These are phyloP conservation scores for Malbranchea zuffiana DNA, from an alignment of 2,329 filamentous ascomycete species.

Conservation along the genomic window DNA sequence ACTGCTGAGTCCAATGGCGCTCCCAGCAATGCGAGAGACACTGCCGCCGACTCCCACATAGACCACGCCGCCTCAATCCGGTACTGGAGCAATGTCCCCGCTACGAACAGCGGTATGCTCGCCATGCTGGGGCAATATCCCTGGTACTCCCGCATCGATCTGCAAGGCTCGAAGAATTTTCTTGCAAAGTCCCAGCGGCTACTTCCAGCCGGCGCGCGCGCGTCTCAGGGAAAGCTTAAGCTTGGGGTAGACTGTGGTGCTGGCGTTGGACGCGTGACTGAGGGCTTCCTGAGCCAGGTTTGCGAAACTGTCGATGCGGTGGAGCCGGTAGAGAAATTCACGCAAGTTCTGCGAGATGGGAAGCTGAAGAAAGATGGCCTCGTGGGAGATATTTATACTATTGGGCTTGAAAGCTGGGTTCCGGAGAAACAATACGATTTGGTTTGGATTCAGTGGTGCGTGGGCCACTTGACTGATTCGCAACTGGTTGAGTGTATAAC, in stretches of 20 bases:
- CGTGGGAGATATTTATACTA: slow-evolving; percentile 55
- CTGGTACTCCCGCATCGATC: slow-evolving; percentile 57
- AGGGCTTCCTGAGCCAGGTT: slow-evolving; percentile 60
- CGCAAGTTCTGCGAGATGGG: slow-evolving; percentile 43
- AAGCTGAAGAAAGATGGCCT: slow-evolving; percentile 34
- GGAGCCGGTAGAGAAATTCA: slow-evolving; percentile 77
- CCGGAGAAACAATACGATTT: slow-evolving; percentile 54
- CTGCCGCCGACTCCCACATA: slow-evolving; percentile 28
- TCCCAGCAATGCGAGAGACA: too few relatives aligned
- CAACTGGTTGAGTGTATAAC: slow-evolving; percentile 59
- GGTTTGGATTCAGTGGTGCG: slow-evolving; percentile 86
- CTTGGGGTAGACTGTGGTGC: slow-evolving; percentile 51
- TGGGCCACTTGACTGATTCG: slow-evolving; percentile 66
- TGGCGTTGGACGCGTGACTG: slow-evolving; percentile 72
- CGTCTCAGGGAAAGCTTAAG: slow-evolving; percentile 15
- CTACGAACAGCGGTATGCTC: slow-evolving; percentile 55
- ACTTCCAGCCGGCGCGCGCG: slow-evolving; percentile 10
- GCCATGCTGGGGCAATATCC: slow-evolving; percentile 65
- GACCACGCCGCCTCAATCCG: slow-evolving; percentile 26
- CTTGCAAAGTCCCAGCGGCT: slow-evolving; percentile 51
- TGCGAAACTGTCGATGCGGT: slow-evolving; percentile 68
- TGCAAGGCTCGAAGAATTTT: slow-evolving; percentile 60
- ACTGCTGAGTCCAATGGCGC: too few relatives aligned
- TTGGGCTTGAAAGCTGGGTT: slow-evolving; percentile 65
- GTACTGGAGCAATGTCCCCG: slow-evolving; percentile 30